Evolutionary conservation across 257 asterid genomes (phyloP), one percentile per base, ranked within the genome.

Genomic region (Ocimum tenuiflorum): DNA sequence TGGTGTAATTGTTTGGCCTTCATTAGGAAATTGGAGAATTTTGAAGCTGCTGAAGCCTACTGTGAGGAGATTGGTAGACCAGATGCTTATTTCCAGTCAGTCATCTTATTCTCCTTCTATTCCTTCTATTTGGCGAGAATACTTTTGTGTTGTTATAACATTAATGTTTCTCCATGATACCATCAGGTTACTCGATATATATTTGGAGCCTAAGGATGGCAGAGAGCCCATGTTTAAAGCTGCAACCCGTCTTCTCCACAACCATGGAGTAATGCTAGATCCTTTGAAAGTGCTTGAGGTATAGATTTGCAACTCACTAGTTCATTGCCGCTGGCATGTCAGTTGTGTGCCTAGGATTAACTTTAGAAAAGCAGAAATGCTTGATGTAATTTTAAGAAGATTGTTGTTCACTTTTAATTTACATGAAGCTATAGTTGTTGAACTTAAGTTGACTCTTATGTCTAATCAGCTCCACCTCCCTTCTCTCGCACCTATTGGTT

Each of bases 11-110:
- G 31, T 41, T 35, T 42, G 27, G 4, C 54, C 43, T 67, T 68
- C 31, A 33, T 70, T 52, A 94, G 99, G 85, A 94, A 90, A 81
- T 79, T 94, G 85, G 96, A 90, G 81, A 80, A 94, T 75, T 88
- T 82, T 78, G 96, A 90, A 77, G 96, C 96, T 72, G 99, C 99
- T 54, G 99, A 94, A 75, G 82, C 79, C 74, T 94, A 94, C 65
- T 90, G 99, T 76, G 92, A 80, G 2, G 99, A 94, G 90, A 94
- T 94, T 73, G 99, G 97, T 60, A 85, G 99, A 82, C 88, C 97
- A 72, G 99, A 90, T 88, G 95, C 97, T 58, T 94, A 88, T 81
- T 86, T 83, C 83, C 95, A 82, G 97, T 90, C 50, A 74, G 97
- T 86, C 67, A 49, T 66, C 50, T 62, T 72, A 59, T 63, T 68